A percentile compares a stretch with the other conserved stretches of the same genome.
Conservation (phyloP, 208 protist species). For the Histomonas meleagridis region DNA sequence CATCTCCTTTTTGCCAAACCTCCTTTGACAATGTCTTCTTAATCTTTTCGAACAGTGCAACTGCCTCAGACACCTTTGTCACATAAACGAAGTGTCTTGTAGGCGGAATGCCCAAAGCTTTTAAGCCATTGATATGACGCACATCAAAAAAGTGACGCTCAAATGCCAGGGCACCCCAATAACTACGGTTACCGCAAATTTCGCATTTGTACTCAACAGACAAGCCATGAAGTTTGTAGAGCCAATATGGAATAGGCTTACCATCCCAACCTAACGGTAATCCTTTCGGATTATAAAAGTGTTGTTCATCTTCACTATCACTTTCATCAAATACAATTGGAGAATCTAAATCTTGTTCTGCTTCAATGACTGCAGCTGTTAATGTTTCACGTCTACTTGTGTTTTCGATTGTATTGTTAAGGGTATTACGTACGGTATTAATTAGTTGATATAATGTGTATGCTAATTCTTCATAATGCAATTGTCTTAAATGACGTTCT, state of each 20-base stretch:
- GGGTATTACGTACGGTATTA: neutral
- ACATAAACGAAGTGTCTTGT: conserved; percentile 68
- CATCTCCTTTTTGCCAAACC: conserved; percentile 57
- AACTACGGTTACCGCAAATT: conserved; percentile 68
- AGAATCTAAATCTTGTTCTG: neutral
- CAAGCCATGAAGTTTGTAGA: conserved; percentile 72
- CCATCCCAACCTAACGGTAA: conserved; percentile 70
- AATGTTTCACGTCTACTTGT: neutral
- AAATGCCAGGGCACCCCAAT: conserved; percentile 65
- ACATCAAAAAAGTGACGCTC: conserved; percentile 70
- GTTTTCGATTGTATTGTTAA: neutral
- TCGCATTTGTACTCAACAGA: conserved; percentile 71
- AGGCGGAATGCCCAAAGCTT: conserved; percentile 67
- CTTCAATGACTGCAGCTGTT: neutral
- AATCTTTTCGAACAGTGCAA: conserved; percentile 50
- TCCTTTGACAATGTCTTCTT: conserved; percentile 42
- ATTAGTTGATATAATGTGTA: neutral
- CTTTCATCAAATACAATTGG: conserved; percentile 38
- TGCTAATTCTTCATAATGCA: neutral
- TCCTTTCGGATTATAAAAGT: conserved; percentile 62
- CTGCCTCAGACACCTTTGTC: conserved; percentile 67
- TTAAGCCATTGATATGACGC: conserved; percentile 67
- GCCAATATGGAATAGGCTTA: conserved; percentile 76
- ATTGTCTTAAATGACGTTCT: neutral
- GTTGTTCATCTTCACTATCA: conserved; percentile 49